Evolutionary conservation across 1,284 basidiomycete genomes (phyloP).

Genomic region (Trametes versicolor): DNA sequence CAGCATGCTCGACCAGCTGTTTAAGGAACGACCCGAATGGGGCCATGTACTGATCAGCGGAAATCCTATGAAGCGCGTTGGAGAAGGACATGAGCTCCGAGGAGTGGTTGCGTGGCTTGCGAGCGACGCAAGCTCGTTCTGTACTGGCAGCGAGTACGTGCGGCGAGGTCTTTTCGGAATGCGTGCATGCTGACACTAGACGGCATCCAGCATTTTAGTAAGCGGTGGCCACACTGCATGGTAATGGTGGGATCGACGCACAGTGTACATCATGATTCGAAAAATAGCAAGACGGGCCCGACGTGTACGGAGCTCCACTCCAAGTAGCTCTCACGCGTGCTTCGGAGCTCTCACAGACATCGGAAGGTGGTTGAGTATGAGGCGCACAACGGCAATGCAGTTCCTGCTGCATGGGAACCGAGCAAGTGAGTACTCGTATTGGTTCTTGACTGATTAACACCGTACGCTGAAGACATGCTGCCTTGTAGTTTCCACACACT

Average conservation of each 20-base stretch:
- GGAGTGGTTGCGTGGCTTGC: constrained; percentile 82
- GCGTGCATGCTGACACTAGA: background rate
- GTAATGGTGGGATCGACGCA: background rate
- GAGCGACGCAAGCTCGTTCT: constrained; percentile 78
- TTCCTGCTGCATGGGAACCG: background rate
- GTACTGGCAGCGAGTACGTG: constrained; percentile 78
- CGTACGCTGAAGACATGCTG: no score
- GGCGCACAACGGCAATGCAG: no score
- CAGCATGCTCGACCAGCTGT: background rate
- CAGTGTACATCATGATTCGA: background rate
- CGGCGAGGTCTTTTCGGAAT: background rate
- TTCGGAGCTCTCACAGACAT: no score
- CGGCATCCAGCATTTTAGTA: constrained; percentile 65
- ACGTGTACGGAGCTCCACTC: no score
- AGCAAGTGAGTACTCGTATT: background rate
- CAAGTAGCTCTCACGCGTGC: no score
- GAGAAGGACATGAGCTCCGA: constrained; percentile 66
- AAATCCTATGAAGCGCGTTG: constrained; percentile 7
- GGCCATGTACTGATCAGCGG: background rate
- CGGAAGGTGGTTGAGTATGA: no score
- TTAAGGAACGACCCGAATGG: background rate
- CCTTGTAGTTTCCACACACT: no score
- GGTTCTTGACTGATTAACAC: no score
- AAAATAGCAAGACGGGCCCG: background rate
- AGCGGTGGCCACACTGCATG: constrained; percentile 64